These are phyloP conservation scores for Malassezia obtusa DNA, from an alignment of 1,284 basidiomycete species.

Conservation along the genomic window DNA sequence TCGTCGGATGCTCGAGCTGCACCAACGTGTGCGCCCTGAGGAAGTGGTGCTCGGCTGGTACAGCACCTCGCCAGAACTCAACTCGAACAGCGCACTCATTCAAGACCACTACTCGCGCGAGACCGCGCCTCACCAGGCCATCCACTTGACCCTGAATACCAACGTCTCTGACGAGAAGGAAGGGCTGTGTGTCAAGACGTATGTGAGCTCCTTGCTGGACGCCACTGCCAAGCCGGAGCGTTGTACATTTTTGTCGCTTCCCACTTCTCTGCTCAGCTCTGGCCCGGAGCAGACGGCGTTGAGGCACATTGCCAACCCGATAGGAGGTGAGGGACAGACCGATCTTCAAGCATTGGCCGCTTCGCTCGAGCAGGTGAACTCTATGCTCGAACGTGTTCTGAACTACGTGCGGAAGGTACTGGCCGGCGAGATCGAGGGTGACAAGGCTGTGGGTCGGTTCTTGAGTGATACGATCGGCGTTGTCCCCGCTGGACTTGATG, in stretches of 20 bases:
- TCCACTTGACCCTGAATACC: conserved; percentile 88
- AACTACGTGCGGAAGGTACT: conserved; percentile 76
- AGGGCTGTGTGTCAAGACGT: conserved; percentile 64
- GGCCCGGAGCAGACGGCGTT: conserved; percentile 49
- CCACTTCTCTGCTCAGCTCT: conserved; percentile 32
- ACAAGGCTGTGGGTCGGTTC: conserved; percentile 79
- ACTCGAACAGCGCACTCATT: conserved; percentile 92
- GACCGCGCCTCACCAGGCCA: conserved; percentile 73
- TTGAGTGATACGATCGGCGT: conserved; percentile 65
- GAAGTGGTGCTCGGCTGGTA: conserved; percentile 81
- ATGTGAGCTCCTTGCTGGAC: conserved; percentile 61
- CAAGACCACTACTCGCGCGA: conserved; percentile 97
- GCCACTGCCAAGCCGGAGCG: conserved; percentile 40
- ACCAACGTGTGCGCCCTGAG: conserved; percentile 70
- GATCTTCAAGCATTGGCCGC: conserved; percentile 56
- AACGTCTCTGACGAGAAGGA: conserved; percentile 52
- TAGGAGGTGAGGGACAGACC: conserved; percentile 24
- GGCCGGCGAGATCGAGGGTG: conserved; percentile 66
- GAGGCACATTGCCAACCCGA: conserved; percentile 64
- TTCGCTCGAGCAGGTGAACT: conserved; percentile 61
- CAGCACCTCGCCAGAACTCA: conserved; percentile 60
- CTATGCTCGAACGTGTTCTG: conserved; percentile 75
- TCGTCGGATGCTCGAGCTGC: conserved; percentile 80
- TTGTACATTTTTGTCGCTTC: conserved; percentile 43
- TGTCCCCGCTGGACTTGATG: conserved; percentile 35